A percentile compares a stretch with the other conserved stretches of the same genome.
phyloP scores from a whole-genome alignment of 345 rosid genomes.

The Stellera chamaejasme region DNA sequence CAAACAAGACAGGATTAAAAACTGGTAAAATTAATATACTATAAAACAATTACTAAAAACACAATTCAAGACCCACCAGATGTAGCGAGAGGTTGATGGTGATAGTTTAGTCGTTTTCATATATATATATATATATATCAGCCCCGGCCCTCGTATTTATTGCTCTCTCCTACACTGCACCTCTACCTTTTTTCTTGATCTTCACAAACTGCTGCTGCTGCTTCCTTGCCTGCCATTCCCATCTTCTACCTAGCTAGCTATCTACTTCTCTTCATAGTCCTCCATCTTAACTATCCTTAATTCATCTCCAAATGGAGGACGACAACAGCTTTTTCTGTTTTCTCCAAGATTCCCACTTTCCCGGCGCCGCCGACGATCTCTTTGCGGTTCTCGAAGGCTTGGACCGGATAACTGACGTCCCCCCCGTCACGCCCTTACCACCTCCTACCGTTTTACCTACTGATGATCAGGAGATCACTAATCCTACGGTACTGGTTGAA shows the following conservation, averaged over 20 bases:
- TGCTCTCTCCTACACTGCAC: conserved; percentile 19
- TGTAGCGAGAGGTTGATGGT: conserved; percentile 28
- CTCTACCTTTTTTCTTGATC: conserved; percentile 19
- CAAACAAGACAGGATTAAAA: background rate
- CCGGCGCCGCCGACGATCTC: conserved; percentile 54
- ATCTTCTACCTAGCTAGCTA: background rate
- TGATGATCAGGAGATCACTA: conserved; percentile 18
- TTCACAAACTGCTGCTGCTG: conserved; percentile 10
- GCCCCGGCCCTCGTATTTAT: conserved; percentile 24
- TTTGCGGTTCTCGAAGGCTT: conserved; percentile 72
- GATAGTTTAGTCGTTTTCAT: conserved; percentile 62
- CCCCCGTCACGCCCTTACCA: conserved; percentile 29
- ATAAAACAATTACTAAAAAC: background rate
- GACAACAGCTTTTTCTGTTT: conserved; percentile 24
- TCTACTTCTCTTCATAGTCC: background rate
- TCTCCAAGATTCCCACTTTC: conserved; percentile 44
- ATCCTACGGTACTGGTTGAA: conserved; percentile 5
- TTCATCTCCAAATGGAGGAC: conserved; percentile 35
- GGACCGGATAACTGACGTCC: conserved; percentile 48
- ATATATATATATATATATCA: too few species aligned
- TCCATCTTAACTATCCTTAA: conserved; percentile 1
- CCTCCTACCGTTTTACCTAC: background rate
- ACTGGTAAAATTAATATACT: background rate
- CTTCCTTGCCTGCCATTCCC: background rate
- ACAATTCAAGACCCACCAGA: background rate